Conservation (phyloP, 192 early-diverging fungal genomes). For the Entomortierella parvispora region DNA sequence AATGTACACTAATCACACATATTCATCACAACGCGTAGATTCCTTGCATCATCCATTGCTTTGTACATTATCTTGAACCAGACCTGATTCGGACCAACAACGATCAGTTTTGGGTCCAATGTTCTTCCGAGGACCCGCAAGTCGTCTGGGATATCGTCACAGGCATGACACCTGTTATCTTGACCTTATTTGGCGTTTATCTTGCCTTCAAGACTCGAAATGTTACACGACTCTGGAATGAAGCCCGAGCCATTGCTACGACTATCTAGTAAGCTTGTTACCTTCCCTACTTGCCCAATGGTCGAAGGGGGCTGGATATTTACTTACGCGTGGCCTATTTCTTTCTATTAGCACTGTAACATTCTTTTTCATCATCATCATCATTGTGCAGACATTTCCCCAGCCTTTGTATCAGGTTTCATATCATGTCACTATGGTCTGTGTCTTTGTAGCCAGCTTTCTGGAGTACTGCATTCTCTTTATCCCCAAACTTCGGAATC, state of each 20-base stretch:
- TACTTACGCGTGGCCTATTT: not conserved
- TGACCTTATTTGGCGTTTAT: conserved; percentile 28
- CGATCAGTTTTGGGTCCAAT: conserved; percentile 12
- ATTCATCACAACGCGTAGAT: too few relatives aligned
- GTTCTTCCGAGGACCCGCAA: not conserved
- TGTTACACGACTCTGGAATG: conserved; percentile 34
- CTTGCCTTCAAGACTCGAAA: conserved; percentile 36
- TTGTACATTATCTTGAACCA: conserved; percentile 10
- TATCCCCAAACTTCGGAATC: conserved; percentile 29
- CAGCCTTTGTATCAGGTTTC: conserved; percentile 6
- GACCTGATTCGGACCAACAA: conserved; percentile 5
- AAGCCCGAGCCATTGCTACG: conserved; percentile 27
- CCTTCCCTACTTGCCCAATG: too few relatives aligned
- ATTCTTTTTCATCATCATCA: conserved; percentile 35
- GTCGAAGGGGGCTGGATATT: not conserved
- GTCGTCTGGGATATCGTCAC: conserved; percentile 3
- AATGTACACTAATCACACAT: too few relatives aligned
- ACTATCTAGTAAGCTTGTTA: conserved; percentile 25
- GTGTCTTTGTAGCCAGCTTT: conserved; percentile 7
- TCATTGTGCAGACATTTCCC: conserved; percentile 29
- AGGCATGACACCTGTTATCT: not conserved
- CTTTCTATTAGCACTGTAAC: conserved; percentile 9
- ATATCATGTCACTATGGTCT: conserved; percentile 23
- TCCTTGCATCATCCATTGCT: conserved; percentile 12
- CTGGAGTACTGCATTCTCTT: conserved; percentile 29